phyloP scores from a whole-genome alignment of 2,329 filamentous ascomycete genomes.

The Chrysosporium queenslandicum region DNA sequence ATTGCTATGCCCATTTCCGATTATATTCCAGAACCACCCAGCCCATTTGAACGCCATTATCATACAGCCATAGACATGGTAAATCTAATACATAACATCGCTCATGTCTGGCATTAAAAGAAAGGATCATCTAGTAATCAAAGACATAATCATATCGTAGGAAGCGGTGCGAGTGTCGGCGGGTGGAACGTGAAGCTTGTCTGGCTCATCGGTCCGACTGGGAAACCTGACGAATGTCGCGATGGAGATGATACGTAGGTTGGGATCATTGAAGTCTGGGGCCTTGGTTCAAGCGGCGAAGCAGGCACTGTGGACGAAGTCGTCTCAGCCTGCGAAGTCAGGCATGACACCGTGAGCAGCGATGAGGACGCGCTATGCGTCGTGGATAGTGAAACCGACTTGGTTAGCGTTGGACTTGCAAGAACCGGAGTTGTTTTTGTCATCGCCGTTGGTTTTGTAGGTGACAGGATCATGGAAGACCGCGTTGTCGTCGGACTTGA shows the following conservation, averaged over 20 bases:
- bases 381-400: background rate
- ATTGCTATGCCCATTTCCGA: background rate
- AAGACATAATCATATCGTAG: slow-evolving; percentile 1
- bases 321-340: background rate
- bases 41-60: background rate
- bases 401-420: slow-evolving; percentile 1
- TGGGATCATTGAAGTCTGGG: background rate
- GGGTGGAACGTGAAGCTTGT: slow-evolving; percentile 4
- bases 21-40: background rate
- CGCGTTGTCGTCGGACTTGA: slow-evolving; percentile 5
- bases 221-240: background rate
- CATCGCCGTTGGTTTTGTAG: slow-evolving; percentile 4
- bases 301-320: background rate
- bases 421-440: background rate
- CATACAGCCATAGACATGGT: background rate
- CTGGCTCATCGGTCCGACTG: background rate
- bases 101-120: background rate
- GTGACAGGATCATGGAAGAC: background rate
- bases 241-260: background rate
- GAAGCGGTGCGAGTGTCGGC: slow-evolving; percentile 3
- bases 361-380: background rate
- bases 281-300: background rate
- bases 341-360: background rate
- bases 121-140: background rate
- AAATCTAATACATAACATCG: background rate